Evolutionary conservation across 495 filamentous ascomycete genomes (phyloP), one percentile per base, ranked within the genome.

Genomic region (Penicillium steckii): DNA sequence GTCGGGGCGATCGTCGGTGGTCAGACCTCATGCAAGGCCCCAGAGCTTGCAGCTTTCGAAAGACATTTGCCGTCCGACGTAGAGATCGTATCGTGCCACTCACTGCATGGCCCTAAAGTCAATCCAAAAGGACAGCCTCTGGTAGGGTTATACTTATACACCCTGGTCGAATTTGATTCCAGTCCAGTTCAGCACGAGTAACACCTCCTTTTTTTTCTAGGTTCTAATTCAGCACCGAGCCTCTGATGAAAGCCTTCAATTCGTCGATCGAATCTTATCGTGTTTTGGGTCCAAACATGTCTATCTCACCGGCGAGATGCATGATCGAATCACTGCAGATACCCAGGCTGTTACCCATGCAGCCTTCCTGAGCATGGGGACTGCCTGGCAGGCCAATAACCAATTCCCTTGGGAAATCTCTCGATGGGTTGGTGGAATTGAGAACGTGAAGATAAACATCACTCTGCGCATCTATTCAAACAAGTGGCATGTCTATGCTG

Each of bases 401-500:
- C 90, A 97, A 60, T 97, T 96, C 60, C 94, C 94, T 2, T 98
- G 94, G 94, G 94, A 98, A 57, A 84, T 89, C 40, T 81, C 84
- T 6, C 90, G 93, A 51, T 98, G 96, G 75, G 80, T 95, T 3
- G 93, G 94, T 45, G 94, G 95, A 21, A 96, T 98, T 64, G 94
- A 98, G 74, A 98, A 98, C 70, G 90, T 97, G 64, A 98, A 98
- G 75, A 97, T 97, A 71, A 98, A 98, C 70, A 83, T 97, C 53
- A 97, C 90, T 32, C 72, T 98, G 53, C 90, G 94, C 59, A 98
- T 98, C 69, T 98, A 97, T 73, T 85, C 88, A 51, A 95, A 95
- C 68, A 97, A 97, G 69, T 98, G 94, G 94, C 94, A 98, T 70
- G 94, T 98, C 48, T 98, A 98, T 68, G 94, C 94, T 26, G 94